Evolutionary conservation across 2,329 filamentous ascomycete genomes (phyloP).

Genomic region (Leptoxyphium fumago): DNA sequence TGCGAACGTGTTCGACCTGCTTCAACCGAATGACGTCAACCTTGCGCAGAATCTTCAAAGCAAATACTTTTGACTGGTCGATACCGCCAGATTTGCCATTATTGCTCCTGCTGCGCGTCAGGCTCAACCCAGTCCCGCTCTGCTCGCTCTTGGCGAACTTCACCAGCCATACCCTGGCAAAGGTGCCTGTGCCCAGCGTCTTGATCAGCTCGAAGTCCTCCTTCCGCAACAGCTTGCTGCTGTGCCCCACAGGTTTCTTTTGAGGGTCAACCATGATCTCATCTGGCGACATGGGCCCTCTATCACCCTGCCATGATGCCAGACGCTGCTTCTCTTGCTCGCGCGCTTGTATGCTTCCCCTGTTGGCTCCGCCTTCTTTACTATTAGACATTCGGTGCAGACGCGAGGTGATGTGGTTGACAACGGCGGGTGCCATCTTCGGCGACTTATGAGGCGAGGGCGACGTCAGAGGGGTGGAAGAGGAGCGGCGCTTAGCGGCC

Average conservation of each 20-base stretch:
- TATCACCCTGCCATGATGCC: constrained; percentile 32
- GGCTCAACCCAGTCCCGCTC: not conserved
- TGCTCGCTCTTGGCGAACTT: constrained; percentile 39
- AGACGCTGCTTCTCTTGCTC: constrained; percentile 33
- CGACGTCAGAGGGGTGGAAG: not conserved
- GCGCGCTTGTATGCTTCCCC: constrained; percentile 17
- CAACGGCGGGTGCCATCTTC: constrained; percentile 18
- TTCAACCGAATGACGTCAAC: constrained; percentile 62
- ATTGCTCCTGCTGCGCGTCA: constrained; percentile 14
- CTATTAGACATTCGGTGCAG: constrained; percentile 21
- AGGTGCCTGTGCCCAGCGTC: constrained; percentile 62
- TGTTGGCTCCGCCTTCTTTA: constrained; percentile 3
- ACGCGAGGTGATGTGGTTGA: constrained; percentile 20
- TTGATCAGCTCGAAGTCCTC: constrained; percentile 59
- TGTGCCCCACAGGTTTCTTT: constrained; percentile 33
- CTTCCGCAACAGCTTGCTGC: constrained; percentile 29
- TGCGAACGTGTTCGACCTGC: constrained; percentile 74
- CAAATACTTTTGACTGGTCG: constrained; percentile 49
- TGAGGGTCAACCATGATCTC: constrained; percentile 29
- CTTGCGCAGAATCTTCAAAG: constrained; percentile 63
- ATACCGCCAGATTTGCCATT: constrained; percentile 26
- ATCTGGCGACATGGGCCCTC: constrained; percentile 26
- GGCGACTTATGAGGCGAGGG: constrained; percentile 1
- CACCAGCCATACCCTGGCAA: constrained; percentile 69
- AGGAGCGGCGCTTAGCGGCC: not conserved